phyloP scores from a whole-genome alignment of 306 rosid species.

The Begonia masoniana region DNA sequence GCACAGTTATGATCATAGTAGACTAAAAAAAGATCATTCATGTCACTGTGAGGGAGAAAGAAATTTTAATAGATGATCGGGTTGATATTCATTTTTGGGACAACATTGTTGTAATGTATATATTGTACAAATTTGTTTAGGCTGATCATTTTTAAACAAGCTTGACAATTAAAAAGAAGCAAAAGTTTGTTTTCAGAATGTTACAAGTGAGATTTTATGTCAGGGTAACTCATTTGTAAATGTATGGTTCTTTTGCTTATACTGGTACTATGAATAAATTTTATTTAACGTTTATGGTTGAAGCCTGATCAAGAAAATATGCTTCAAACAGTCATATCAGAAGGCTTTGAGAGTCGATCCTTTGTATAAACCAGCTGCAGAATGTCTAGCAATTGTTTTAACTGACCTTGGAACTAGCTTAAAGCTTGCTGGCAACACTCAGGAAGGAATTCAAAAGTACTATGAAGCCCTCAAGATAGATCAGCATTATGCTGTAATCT shows the following conservation, averaged over 20 bases:
- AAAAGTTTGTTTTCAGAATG: too few relatives aligned
- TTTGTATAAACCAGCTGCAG: conserved; percentile 80
- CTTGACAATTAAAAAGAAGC: too few relatives aligned
- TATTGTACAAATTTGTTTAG: too few relatives aligned
- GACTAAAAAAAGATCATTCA: too few relatives aligned
- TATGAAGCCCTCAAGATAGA: conserved; percentile 91
- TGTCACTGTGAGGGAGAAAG: too few relatives aligned
- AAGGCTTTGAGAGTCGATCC: conserved; percentile 78
- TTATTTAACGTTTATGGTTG: neutral
- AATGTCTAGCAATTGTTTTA: conserved; percentile 90
- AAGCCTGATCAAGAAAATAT: conserved; percentile 6
- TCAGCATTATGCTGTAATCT: conserved; percentile 86
- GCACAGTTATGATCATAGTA: too few relatives aligned
- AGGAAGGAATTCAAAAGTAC: conserved; percentile 95
- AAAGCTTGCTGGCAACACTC: conserved; percentile 92
- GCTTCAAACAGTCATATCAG: conserved; percentile 78
- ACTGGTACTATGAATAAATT: neutral
- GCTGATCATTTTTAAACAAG: too few relatives aligned
- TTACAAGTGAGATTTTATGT: too few relatives aligned
- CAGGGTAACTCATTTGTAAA: too few relatives aligned
- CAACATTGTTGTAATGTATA: too few relatives aligned
- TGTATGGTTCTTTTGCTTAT: neutral
- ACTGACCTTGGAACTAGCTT: conserved; percentile 98
- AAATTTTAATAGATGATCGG: too few relatives aligned
- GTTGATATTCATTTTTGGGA: too few relatives aligned